Conservation (phyloP, 2,329 filamentous ascomycete genomes). For the Remersonia thermophila region DNA sequence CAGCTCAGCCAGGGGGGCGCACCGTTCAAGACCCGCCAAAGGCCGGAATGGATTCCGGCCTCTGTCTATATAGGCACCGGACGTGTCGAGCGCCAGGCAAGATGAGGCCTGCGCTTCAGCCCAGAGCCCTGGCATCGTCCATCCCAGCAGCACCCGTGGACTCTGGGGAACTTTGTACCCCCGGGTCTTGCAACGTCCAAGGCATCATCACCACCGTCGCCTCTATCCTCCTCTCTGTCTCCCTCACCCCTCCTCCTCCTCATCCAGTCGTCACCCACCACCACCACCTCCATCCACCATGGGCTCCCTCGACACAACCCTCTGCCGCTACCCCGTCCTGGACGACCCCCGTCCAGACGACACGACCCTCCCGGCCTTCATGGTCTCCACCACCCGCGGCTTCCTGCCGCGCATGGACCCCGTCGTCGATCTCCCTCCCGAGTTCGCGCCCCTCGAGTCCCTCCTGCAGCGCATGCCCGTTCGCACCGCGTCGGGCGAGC, state of each 20-base stretch:
- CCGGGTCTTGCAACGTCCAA: too few relatives aligned
- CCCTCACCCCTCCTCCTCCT: not conserved
- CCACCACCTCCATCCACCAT: slow-evolving; percentile 20
- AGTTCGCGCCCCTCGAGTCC: slow-evolving; percentile 61
- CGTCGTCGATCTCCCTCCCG: slow-evolving; percentile 51
- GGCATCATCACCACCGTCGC: too few relatives aligned
- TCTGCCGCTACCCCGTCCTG: slow-evolving; percentile 44
- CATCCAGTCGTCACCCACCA: slow-evolving; percentile 1
- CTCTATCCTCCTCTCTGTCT: too few relatives aligned
- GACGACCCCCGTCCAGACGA: slow-evolving; percentile 51
- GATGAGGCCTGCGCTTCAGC: slow-evolving; percentile 7
- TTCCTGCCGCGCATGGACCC: slow-evolving; percentile 60
- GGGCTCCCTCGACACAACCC: slow-evolving; percentile 27
- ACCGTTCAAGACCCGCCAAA: slow-evolving; percentile 6
- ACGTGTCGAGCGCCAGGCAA: slow-evolving; percentile 11
- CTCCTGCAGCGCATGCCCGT: slow-evolving; percentile 70
- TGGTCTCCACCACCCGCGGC: slow-evolving; percentile 63
- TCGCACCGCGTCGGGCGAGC: slow-evolving; percentile 56
- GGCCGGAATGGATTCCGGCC: slow-evolving; percentile 39
- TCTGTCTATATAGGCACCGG: slow-evolving; percentile 34
- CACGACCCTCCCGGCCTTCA: slow-evolving; percentile 57
- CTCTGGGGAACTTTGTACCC: too few relatives aligned
- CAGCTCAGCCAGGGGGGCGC: not conserved
- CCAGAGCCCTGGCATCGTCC: too few relatives aligned
- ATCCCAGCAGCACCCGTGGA: too few relatives aligned